Evolutionary conservation across 2,329 filamentous ascomycete genomes (phyloP), one percentile per base, ranked within the genome.

Genomic region (Fusarium sp.): DNA sequence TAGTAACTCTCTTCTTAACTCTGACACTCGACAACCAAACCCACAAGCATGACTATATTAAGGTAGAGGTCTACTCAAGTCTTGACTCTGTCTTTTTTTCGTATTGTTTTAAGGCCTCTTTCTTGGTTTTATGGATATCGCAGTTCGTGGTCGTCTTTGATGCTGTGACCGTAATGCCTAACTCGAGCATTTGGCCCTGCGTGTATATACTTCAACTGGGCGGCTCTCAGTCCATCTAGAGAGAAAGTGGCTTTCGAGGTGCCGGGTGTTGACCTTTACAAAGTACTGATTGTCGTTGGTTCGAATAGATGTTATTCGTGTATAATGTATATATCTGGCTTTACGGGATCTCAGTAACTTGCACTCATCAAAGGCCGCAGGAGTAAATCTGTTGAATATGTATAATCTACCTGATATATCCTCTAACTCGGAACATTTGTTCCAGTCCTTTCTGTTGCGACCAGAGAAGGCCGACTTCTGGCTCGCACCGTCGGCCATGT

Each of bases 31-130:
- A 28, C 14, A 28, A 26, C 14, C 20, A 38, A 24, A 54, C 0
- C 18, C 35, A 38, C 51, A 12, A 22, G 35, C 7, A 54, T 17
- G 13, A 17, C 24, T 28, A 2, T 54, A 13, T 26, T 4, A 1
- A 38, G 18, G 9, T 1, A 7, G 18, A 28, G 8, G 20, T 1
- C 11, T n/a, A 0, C 14, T 30, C 20, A n/a, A 14, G 0, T 6
- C 20, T 28, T 13, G 4, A 30, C 20, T 28, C 8, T n/a, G 22
- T 14, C 20, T 2, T 4, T 54, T 3, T 10, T 28, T 39, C 8
- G 18, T 17, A n/a, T 3, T n/a, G 6, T n/a, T 28, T 4, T 13
- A 22, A 38, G 0, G 13, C 0, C 1, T 17, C 9, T 22, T 26
- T 39, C 18, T n/a, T n/a, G 26, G 10, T n/a, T 36, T 39, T 1